Base-by-base conservation (phyloP, 345 rosid species). In the Melastoma malabathricum region DNA sequence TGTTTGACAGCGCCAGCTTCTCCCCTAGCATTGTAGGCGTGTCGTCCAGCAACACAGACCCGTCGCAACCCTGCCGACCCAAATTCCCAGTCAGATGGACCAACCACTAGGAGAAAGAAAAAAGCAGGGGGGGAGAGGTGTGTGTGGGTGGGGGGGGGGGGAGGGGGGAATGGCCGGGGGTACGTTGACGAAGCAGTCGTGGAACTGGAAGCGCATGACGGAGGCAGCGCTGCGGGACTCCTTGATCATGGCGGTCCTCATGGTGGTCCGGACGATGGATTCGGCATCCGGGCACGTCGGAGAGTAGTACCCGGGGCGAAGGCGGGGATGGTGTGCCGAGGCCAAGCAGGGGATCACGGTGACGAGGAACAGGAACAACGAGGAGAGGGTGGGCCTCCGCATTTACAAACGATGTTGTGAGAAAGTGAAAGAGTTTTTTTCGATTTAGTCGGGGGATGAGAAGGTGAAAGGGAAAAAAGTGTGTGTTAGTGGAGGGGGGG, bases 171-270 rank as follows among this genome's bases (percentile, higher is more conserved):
- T 31, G 22, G 31, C 15, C 15, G 3, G 49, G 12, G 4, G 7
- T 66, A 89, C 97, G 61, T 89, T 86, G 29, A 89, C 97, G 47
- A 89, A 81, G 72, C 97, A 89, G 63, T 89, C 97, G 18, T 89
- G 97, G 77, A 89, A 86, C 29, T 89, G 97, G 62, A 89, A 79
- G 18, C 96, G 93, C 98, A 90, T 86, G 51, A 90, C 92, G 0
- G 98, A 90, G 58, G 98, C 94, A 0, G 66, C 76, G 48, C 94
- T 82, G 66, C 96, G 68, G 15, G 92, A 77, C 63, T 90, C 98
- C 46, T 68, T 72, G 7, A 64, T 15, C 79, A 84, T 27, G 49
- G 85, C 82, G 61, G 60, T 77, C 61, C 13, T 55, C 94, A 83
- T 83, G 60, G 52, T 73, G 3, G 56, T 63, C 57, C 94, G 68